Evolutionary conservation across 176 grass and related monocot species (phyloP).

Genomic region (Alopecurus myosuroides): DNA sequence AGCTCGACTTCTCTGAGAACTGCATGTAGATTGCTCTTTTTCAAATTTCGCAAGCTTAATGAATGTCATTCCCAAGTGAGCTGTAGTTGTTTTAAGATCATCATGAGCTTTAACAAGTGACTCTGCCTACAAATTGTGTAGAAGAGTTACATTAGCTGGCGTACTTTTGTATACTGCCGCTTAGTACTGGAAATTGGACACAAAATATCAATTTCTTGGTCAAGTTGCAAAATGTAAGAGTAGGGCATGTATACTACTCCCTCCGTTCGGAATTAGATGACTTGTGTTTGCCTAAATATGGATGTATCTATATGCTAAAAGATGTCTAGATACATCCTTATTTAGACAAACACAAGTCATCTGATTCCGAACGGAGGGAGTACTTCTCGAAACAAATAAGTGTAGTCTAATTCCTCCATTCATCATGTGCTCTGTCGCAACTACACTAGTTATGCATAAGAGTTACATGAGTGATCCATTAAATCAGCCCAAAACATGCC

Average conservation of each 20-base stretch:
- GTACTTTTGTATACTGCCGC: background rate
- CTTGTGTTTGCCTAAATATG: no score
- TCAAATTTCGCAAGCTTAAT: slow-evolving; percentile 88
- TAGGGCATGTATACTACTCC: background rate
- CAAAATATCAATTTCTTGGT: background rate
- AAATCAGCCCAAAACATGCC: slow-evolving; percentile 1
- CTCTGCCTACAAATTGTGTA: slow-evolving; percentile 55
- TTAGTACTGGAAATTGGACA: slow-evolving; percentile 4
- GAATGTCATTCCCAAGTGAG: slow-evolving; percentile 75
- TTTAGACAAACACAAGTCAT: no score
- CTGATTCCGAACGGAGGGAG: no score
- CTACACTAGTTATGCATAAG: background rate
- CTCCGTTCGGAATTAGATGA: no score
- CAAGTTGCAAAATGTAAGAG: background rate
- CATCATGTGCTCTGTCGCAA: background rate
- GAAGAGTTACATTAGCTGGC: slow-evolving; percentile 1
- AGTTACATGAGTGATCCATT: background rate
- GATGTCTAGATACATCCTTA: no score
- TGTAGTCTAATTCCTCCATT: background rate
- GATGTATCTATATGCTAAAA: no score
- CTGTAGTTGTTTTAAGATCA: slow-evolving; percentile 68
- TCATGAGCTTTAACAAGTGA: slow-evolving; percentile 62
- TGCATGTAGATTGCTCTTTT: slow-evolving; percentile 44
- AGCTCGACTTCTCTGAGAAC: slow-evolving; percentile 62
- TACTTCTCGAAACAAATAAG: slow-evolving; percentile 5